Evolutionary conservation across 2,329 filamentous ascomycete species (phyloP).

Genomic region (Gyromitra esculenta): DNA sequence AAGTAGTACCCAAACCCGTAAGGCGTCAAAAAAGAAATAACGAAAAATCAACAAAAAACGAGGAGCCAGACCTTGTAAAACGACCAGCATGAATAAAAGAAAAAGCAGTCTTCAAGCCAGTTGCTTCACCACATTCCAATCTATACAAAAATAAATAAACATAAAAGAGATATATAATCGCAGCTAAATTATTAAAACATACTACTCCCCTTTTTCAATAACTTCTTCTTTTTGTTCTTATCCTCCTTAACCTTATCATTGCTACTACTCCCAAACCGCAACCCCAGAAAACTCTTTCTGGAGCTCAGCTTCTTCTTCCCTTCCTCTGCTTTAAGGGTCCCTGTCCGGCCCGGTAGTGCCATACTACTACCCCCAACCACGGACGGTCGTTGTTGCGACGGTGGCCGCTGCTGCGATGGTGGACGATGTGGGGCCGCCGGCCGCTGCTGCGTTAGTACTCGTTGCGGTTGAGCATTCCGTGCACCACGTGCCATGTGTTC

Average conservation of each 20-base stretch:
- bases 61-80: neutral
- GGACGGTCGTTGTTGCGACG: conserved; percentile 15
- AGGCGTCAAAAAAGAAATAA: conserved; percentile 17
- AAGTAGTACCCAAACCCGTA: conserved; percentile 26
- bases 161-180: neutral
- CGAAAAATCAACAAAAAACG: conserved; percentile 12
- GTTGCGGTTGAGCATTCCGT: conserved; percentile 21
- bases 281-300: conserved; percentile 54
- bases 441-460: conserved; percentile 13
- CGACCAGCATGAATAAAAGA: neutral
- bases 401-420: neutral
- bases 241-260: conserved; percentile 18
- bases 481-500: conserved; percentile 45
- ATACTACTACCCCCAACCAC: neutral
- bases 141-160: no score
- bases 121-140: neutral
- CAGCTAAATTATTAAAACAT: conserved; percentile 46
- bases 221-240: conserved; percentile 43
- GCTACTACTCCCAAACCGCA: conserved; percentile 48
- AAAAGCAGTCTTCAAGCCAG: neutral
- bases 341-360: conserved; percentile 21
- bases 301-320: conserved; percentile 36
- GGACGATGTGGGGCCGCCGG: neutral
- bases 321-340: neutral
- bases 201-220: conserved; percentile 54